Evolutionary conservation across 768 basidiomycete species (phyloP), one percentile per base, ranked within the genome.

Genomic region (Lactarius evosmus): DNA sequence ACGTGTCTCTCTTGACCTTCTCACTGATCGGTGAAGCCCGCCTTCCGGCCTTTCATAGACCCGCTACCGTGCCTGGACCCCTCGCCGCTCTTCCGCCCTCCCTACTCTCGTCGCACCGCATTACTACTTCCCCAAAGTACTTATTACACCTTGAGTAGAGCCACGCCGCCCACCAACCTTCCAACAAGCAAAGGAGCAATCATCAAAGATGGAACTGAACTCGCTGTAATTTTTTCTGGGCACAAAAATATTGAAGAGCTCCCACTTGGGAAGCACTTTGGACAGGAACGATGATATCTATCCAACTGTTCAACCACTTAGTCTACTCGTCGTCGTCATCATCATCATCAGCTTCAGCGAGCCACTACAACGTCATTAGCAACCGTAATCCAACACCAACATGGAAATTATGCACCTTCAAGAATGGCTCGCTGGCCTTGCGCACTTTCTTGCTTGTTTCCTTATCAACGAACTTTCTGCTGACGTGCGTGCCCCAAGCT

Each of bases 401-500:
- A 32, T 32, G 4, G 29, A 40, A 19, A 44, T 8, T 22, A 70
- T 80, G 54, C 67, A 91, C 91, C 82, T 95, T 94, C 72, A 98
- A 78, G 81, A 98, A 98, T 0, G 95, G 94, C 74, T 93, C 94
- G 68, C 91, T 90, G 14, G 94, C 94, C 80, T 95, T 96, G 70
- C 95, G 82, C 57, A 99, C 95, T 77, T 86, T 95, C 85, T 98
- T 98, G 75, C 89, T 91, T 52, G 85, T 89, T 30, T 98, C 95
- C 77, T 90, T 94, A 76, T 96, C 92, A 51, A 95, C 91, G 72
- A 93, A 96, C 78, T 98, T 97, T 82, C 91, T 96, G 77, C 89
- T 92, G 73, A 95, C 93, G 70, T 96, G 95, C 4, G 93, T 96
- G 9, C 95, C 95, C 96, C 95, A 98, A 67, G 95, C 86, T 11